Base-by-base conservation (phyloP, 495 filamentous ascomycete species). In the Penicillium egyptiacum region DNA sequence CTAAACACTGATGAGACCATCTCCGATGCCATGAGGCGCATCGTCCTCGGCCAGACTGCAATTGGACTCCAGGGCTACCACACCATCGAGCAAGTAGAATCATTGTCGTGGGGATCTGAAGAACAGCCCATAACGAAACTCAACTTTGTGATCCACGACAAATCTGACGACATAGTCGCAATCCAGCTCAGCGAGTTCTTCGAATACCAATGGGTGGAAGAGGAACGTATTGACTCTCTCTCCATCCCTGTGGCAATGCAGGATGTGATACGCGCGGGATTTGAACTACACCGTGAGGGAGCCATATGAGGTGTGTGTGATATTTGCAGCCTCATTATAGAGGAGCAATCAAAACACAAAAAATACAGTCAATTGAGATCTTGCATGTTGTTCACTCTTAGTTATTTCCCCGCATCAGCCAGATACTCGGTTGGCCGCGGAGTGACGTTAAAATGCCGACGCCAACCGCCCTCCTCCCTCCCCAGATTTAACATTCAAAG, bases 381-480 rank as follows among this genome's bases (percentile, higher is more conserved):
- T 43, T 43, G 11, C 17, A 43, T 28, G 7, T 20, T 31, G 30
- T 33, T 33, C 30, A 17, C 45, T 16, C 44, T 8, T 9, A 45
- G n/a, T n/a, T n/a, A 17, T 9, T 43, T 28, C 45, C 45, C 45
- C 45, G 45, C 45, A 26, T 46, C 26, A 33, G 14, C 30, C 28
- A 16, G n/a, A 39, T 39, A 50, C 26, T 58, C 69, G 69, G 65
- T 40, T 70, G 54, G 58, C 53, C 37, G 35, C 67, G 67, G 67
- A 46, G 40, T 68, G 61, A 65, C 63, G 65, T 57, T 53, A 2
- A 45, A 17, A 30, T 39, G 26, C 73, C 73, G 73, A 66, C 39
- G 70, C 61, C 64, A 75, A 71, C 71, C 71, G 71, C 55, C 51
- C 71, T 73, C 71, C 70, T 63, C 70, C 69, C 65, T n/a, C 64